Conservation (phyloP, 768 basidiomycete species). For the Paxillus ammoniavirescens region DNA sequence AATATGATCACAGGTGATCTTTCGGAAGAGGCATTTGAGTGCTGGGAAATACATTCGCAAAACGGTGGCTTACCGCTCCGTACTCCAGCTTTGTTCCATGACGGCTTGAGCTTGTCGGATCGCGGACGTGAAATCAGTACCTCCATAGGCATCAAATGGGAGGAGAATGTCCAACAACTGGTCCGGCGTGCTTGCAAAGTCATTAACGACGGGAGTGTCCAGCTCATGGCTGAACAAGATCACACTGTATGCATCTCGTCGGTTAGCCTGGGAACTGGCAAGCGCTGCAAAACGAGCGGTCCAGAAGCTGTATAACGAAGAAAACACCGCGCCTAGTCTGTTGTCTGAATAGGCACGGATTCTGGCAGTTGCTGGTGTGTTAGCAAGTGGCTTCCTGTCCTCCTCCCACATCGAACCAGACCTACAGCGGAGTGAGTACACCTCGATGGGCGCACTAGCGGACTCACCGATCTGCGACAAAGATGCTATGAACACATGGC, state of each 20-base stretch:
- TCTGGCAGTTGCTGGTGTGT: slow-evolving; percentile 38
- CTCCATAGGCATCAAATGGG: slow-evolving; percentile 24
- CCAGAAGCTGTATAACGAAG: slow-evolving; percentile 58
- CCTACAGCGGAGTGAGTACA: slow-evolving; percentile 25
- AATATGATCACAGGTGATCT: slow-evolving; percentile 38
- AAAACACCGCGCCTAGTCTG: slow-evolving; percentile 57
- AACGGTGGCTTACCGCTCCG: slow-evolving; percentile 39
- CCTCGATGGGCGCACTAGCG: too few species aligned
- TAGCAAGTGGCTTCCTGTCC: slow-evolving; percentile 45
- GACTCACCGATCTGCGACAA: slow-evolving; percentile 49
- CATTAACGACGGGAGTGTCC: slow-evolving; percentile 36
- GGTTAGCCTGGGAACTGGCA: slow-evolving; percentile 22
- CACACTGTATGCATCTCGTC: slow-evolving; percentile 57
- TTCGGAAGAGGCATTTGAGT: neutral
- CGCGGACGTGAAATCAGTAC: slow-evolving; percentile 47
- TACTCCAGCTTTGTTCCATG: slow-evolving; percentile 50
- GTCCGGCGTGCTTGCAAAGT: slow-evolving; percentile 45
- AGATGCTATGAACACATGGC: slow-evolving; percentile 37
- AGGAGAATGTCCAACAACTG: slow-evolving; percentile 42
- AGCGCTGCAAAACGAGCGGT: slow-evolving; percentile 43
- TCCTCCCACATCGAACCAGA: slow-evolving; percentile 47
- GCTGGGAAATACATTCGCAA: neutral
- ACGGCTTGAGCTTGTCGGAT: slow-evolving; percentile 32
- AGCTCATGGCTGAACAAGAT: slow-evolving; percentile 41
- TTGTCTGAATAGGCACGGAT: slow-evolving; percentile 42